Conservation (phyloP, 2,329 filamentous ascomycete species). For the Alternaria dauci region DNA sequence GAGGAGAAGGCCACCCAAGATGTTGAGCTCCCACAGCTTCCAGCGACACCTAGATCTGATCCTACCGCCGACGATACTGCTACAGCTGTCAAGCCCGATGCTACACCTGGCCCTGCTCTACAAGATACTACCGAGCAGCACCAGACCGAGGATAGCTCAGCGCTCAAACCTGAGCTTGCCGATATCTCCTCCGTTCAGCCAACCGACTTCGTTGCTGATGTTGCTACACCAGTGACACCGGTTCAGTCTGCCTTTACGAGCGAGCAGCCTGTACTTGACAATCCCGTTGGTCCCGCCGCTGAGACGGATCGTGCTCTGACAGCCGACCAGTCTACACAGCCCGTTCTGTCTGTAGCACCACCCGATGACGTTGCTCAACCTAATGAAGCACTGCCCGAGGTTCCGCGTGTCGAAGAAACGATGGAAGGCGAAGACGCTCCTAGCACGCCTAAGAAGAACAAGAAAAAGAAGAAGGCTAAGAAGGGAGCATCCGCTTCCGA, state of each 20-base stretch:
- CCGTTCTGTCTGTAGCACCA: background rate
- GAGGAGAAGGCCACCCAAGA: conserved; percentile 20
- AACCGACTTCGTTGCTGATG: background rate
- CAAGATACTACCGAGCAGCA: background rate
- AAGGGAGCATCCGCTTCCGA: conserved; percentile 31
- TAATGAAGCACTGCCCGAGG: conserved; percentile 6
- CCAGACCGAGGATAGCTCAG: background rate
- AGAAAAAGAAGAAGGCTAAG: conserved; percentile 44
- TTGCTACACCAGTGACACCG: background rate
- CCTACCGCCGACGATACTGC: background rate
- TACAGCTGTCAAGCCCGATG: background rate
- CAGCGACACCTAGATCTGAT: background rate
- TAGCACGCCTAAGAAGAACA: conserved; percentile 34
- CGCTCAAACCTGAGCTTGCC: background rate
- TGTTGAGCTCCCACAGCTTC: background rate
- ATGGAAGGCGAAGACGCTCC: background rate
- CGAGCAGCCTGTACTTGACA: conserved; percentile 1
- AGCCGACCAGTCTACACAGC: background rate
- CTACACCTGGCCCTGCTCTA: background rate
- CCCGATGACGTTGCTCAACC: background rate
- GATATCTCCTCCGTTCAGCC: background rate
- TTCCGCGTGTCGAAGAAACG: background rate
- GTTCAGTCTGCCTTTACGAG: background rate
- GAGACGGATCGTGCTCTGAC: background rate
- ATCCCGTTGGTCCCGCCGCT: background rate